Conservation (phyloP, 2,329 filamentous ascomycete genomes). For the Exophiala mesophila region DNA sequence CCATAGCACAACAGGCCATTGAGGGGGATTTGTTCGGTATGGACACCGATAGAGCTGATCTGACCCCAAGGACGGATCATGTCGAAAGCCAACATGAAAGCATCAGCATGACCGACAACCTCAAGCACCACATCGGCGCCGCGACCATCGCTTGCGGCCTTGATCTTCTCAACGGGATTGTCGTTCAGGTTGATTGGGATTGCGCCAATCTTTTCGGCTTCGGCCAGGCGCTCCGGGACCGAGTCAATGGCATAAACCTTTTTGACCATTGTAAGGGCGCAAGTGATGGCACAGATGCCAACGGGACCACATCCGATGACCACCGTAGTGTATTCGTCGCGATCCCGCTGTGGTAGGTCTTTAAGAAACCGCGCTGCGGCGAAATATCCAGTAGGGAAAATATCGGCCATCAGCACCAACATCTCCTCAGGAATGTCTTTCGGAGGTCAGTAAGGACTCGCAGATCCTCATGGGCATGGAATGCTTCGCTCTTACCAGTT, state of each 20-base stretch:
- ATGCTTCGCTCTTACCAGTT: conserved; percentile 12
- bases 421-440: conserved; percentile 30
- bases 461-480: no score
- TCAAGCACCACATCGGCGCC: conserved; percentile 56
- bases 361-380: conserved; percentile 26
- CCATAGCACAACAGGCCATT: conserved; percentile 25
- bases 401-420: conserved; percentile 31
- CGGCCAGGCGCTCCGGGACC: conserved; percentile 54
- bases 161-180: conserved; percentile 55
- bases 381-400: conserved; percentile 29
- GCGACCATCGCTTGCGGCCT: conserved; percentile 56
- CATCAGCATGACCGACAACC: conserved; percentile 25
- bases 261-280: conserved; percentile 57
- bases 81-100: conserved; percentile 26
- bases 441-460: no score
- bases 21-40: conserved; percentile 23
- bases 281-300: conserved; percentile 63
- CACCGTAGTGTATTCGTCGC: conserved; percentile 44
- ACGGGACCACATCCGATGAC: conserved; percentile 63
- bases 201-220: conserved; percentile 58
- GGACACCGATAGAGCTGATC: conserved; percentile 27
- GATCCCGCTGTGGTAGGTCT: conserved; percentile 22
- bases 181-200: conserved; percentile 58
- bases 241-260: conserved; percentile 60
- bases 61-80: conserved; percentile 26